Base-by-base conservation (phyloP, 108 stramenopile genomes). In the Pinguiococcus pyrenoidosus region DNA sequence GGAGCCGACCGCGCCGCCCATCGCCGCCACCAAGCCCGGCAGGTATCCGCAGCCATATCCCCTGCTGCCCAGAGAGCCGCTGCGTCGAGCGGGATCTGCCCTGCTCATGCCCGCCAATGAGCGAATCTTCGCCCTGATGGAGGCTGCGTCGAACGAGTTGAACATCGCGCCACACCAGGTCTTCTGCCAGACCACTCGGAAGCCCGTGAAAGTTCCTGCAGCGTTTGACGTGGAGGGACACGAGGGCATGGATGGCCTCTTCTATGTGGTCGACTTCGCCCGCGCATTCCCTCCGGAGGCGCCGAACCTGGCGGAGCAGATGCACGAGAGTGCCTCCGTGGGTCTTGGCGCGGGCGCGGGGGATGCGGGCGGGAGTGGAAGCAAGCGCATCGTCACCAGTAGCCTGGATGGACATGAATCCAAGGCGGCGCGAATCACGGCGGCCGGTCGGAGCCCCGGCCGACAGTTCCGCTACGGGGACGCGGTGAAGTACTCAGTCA, bases 241-340 rank as follows among this genome's bases (percentile, higher is more conserved):
- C 59, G 48, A 51, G 28, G 59, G 59, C 13, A 25, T 17, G 18
- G 59, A 60, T n/a, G 24, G 35, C 26, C 52, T 41, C 24, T 21
- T 58, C 37, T 60, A 60, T 26, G 10, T 60, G 56, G 47, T 60
- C 7, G 59, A 60, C 17, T 49, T 60, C 8, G 56, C 59, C 2
- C 35, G 59, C 18, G 49, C 54, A 6, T 56, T 60, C 3, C 59
- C 59, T 13, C 59, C 59, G 0, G 59, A 60, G 28, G 56, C 52
- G 21, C 59, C 59, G 2, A 39, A 39, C 8, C 51, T 49, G 18
- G 52, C 55, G 0, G 33, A 46, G 24, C 56, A 60, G 23, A 40
- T 57, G 1, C 47, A 52, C 30, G n/a, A n/a, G n/a, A n/a, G n/a
- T n/a, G n/a, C n/a, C n/a, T n/a, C n/a, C n/a, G n/a, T n/a, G n/a